Conservation (phyloP, 495 filamentous ascomycete species). For the Pseudotulostoma volvatum region DNA sequence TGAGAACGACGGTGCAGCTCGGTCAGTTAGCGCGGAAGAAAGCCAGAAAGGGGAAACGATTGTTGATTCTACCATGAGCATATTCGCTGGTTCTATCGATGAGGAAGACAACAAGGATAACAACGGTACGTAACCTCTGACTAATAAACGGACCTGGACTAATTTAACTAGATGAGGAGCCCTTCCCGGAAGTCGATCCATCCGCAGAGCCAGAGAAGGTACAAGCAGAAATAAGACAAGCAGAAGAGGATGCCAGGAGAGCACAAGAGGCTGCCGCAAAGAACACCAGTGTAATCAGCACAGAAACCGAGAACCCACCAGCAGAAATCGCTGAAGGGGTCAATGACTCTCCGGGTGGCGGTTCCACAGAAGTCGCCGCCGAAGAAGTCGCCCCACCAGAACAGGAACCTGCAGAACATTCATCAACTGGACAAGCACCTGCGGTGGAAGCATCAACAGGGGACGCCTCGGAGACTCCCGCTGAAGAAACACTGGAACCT, state of each 20-base stretch:
- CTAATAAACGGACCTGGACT: constrained; percentile 1
- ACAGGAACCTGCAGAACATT: background rate
- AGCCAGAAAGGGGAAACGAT: constrained; percentile 1
- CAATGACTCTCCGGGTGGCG: background rate
- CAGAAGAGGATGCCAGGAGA: constrained; percentile 8
- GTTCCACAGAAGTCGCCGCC: background rate
- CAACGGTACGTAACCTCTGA: constrained; percentile 1
- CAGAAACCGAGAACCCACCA: too few species aligned
- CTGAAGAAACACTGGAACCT: constrained; percentile 2
- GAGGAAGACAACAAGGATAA: constrained; percentile 4
- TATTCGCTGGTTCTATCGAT: background rate
- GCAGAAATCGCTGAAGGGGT: background rate
- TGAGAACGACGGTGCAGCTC: background rate
- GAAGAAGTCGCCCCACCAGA: constrained; percentile 1
- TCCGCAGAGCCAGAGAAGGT: constrained; percentile 15
- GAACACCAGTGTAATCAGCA: background rate
- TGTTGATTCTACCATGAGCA: too few species aligned
- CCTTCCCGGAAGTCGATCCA: constrained; percentile 17
- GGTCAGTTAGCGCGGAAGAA: too few species aligned
- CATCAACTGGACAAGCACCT: too few species aligned
- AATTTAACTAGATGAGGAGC: constrained; percentile 10
- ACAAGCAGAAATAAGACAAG: constrained; percentile 12
- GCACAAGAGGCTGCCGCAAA: background rate
- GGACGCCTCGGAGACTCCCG: background rate
- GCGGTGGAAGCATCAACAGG: background rate